Evolutionary conservation across 306 rosid species (phyloP).

Genomic region (peach (Prunus persica)): DNA sequence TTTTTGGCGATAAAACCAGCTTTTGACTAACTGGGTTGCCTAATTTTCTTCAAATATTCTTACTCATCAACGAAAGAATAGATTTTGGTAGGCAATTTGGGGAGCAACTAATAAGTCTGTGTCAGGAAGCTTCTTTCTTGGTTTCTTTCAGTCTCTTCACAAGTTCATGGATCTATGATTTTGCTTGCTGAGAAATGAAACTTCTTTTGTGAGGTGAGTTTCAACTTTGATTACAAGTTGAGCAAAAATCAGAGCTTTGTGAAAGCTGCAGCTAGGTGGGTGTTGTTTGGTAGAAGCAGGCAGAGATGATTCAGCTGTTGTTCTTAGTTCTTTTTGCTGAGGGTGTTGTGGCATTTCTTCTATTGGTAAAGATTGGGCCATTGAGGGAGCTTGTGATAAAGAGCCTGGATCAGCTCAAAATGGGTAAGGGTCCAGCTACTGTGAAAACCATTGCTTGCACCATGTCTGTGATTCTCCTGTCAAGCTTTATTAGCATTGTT

Average conservation of each 20-base stretch:
- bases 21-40: slow-evolving; percentile 15
- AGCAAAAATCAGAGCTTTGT: slow-evolving; percentile 22
- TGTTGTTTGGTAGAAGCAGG: slow-evolving; percentile 11
- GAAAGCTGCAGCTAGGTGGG: slow-evolving; percentile 11
- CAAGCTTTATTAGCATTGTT: slow-evolving; percentile 76
- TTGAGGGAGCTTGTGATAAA: slow-evolving; percentile 87
- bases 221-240: slow-evolving; percentile 14
- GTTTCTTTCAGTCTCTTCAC: background rate
- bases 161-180: slow-evolving; percentile 1
- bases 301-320: slow-evolving; percentile 82
- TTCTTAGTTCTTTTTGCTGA: slow-evolving; percentile 77
- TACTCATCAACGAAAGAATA: slow-evolving; percentile 17
- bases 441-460: slow-evolving; percentile 85
- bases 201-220: slow-evolving; percentile 8
- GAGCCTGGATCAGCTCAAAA: slow-evolving; percentile 80
- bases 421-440: slow-evolving; percentile 86
- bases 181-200: slow-evolving; percentile 12
- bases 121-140: slow-evolving; percentile 17
- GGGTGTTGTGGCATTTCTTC: slow-evolving; percentile 61
- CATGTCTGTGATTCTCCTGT: slow-evolving; percentile 81
- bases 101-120: slow-evolving; percentile 17
- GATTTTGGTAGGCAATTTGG: slow-evolving; percentile 15
- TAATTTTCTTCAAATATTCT: background rate
- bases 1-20: slow-evolving; percentile 4
- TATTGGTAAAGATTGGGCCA: slow-evolving; percentile 83